Conservation (phyloP, 495 filamentous ascomycete species). For the Extremus antarcticus region DNA sequence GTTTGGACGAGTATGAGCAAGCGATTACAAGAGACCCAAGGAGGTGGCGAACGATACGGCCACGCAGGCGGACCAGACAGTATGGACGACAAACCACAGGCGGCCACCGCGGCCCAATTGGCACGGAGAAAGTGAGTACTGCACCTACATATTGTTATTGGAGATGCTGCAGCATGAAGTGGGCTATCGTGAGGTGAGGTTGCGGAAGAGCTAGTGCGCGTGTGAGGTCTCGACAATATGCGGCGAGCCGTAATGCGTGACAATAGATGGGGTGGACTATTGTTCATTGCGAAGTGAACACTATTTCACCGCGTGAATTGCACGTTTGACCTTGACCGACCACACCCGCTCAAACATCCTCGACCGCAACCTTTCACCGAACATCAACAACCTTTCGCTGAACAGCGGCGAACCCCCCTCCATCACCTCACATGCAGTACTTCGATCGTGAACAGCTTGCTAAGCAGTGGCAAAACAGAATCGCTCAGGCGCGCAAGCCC, state of each 20-base stretch:
- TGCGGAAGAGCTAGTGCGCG: not conserved
- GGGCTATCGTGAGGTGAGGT: not conserved
- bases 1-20: conserved; percentile 16
- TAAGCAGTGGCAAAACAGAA: conserved; percentile 2
- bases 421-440: not conserved
- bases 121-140: conserved; percentile 20
- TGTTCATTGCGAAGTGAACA: not conserved
- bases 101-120: conserved; percentile 22
- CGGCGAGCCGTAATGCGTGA: not conserved
- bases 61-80: not conserved
- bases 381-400: not conserved
- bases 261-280: not conserved
- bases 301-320: not conserved
- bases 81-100: conserved; percentile 1
- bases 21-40: conserved; percentile 17
- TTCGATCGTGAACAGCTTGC: not conserved
- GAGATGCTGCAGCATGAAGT: not conserved
- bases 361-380: not conserved
- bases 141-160: too few relatives aligned
- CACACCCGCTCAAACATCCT: not conserved
- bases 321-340: not conserved
- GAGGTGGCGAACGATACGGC: conserved; percentile 16
- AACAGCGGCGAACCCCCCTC: too few relatives aligned
- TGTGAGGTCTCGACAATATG: not conserved
- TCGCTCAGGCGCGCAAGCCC: conserved; percentile 6